A percentile compares a stretch with the other conserved stretches of the same genome.
phyloP scores from a whole-genome alignment of 2,329 filamentous ascomycete species.

The Penicillium griseofulvum region DNA sequence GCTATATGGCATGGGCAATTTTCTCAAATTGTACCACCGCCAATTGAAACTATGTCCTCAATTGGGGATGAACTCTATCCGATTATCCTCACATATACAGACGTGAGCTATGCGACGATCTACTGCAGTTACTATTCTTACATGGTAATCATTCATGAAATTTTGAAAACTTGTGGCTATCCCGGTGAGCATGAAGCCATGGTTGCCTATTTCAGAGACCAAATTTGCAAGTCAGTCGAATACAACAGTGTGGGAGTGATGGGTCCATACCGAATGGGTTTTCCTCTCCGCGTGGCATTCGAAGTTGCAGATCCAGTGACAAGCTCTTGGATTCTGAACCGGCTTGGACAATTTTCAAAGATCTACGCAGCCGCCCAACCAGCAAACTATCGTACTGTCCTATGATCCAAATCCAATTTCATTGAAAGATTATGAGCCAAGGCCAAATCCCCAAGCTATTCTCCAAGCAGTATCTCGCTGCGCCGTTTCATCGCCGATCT shows the following conservation, averaged over 20 bases:
- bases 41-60: conserved; percentile 19
- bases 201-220: conserved; percentile 26
- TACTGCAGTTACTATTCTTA: conserved; percentile 29
- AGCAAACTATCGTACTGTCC: conserved; percentile 13
- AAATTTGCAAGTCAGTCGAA: conserved; percentile 34
- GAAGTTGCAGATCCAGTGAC: conserved; percentile 26
- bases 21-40: conserved; percentile 15
- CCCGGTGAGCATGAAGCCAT: conserved; percentile 24
- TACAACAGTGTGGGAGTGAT: conserved; percentile 24
- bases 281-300: conserved; percentile 26
- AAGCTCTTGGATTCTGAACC: conserved; percentile 25
- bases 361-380: conserved; percentile 25
- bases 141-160: conserved; percentile 29
- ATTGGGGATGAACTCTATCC: conserved; percentile 22
- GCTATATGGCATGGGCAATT: conserved; percentile 23
- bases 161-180: conserved; percentile 20
- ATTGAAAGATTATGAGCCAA: neutral
- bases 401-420: neutral
- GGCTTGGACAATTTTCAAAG: conserved; percentile 23
- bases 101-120: conserved; percentile 22
- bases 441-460: neutral
- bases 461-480: neutral
- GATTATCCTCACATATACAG: conserved; percentile 21
- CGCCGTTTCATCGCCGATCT: neutral
- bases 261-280: conserved; percentile 29